Evolutionary conservation across 306 rosid genomes (phyloP).

Genomic region (Begonia masoniana): DNA sequence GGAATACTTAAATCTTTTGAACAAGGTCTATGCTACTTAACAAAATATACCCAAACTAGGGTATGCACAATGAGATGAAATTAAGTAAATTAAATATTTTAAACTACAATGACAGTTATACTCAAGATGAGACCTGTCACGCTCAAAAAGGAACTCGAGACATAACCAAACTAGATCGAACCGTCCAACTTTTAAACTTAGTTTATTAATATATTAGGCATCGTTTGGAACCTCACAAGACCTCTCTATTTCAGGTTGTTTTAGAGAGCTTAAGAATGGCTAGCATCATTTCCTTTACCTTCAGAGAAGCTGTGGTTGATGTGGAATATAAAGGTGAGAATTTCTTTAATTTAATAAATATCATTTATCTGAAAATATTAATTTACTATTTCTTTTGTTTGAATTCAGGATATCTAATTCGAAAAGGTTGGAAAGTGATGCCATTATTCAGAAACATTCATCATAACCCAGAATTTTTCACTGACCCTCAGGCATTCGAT

Average conservation of each 20-base stretch:
- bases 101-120: neutral
- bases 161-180: no score
- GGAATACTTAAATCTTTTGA: neutral
- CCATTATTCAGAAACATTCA: conserved; percentile 18
- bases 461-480: conserved; percentile 14
- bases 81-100: no score
- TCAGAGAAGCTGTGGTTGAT: conserved; percentile 13
- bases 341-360: neutral
- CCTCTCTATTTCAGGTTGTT: conserved; percentile 5
- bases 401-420: conserved; percentile 9
- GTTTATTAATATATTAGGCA: no score
- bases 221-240: no score
- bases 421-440: conserved; percentile 18
- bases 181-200: no score
- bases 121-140: no score
- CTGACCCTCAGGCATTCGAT: conserved; percentile 8
- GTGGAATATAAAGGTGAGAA: conserved; percentile 12
- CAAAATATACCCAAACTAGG: no score
- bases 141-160: no score
- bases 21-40: no score
- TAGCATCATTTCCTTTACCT: conserved; percentile 15
- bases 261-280: conserved; percentile 20
- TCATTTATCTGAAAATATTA: neutral
- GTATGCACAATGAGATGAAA: no score
- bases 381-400: neutral